Evolutionary conservation across 208 protist genomes (phyloP).

Genomic region (Leptomonas pyrrhocoris): DNA sequence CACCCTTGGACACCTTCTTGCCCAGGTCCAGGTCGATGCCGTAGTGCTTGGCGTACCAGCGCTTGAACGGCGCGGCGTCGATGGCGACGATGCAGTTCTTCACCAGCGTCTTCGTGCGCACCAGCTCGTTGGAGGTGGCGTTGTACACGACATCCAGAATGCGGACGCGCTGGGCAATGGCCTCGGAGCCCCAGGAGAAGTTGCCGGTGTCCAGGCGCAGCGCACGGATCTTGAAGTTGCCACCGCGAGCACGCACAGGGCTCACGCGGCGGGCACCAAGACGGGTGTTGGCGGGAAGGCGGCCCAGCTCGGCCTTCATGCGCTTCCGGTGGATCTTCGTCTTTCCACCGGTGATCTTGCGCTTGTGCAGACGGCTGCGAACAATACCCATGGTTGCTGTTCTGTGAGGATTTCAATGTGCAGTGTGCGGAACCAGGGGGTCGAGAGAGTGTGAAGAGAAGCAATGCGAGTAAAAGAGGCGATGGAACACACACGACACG

Average conservation of each 20-base stretch:
- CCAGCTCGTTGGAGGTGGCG: slow-evolving; percentile 99
- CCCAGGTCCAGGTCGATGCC: slow-evolving; percentile 95
- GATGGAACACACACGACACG: no score
- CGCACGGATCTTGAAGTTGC: slow-evolving; percentile 98
- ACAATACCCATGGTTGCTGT: slow-evolving; percentile 95
- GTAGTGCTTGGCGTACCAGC: slow-evolving; percentile 99
- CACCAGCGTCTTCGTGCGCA: slow-evolving; percentile 99
- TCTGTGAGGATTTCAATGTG: background rate
- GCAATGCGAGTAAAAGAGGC: background rate
- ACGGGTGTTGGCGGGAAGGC: slow-evolving; percentile 97
- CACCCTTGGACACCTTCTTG: slow-evolving; percentile 46
- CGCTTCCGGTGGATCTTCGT: slow-evolving; percentile 92
- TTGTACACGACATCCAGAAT: slow-evolving; percentile 99
- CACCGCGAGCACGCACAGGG: slow-evolving; percentile 96
- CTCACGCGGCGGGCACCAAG: slow-evolving; percentile 93
- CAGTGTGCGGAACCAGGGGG: no score
- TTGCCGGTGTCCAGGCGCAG: slow-evolving; percentile 98
- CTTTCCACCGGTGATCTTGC: slow-evolving; percentile 97
- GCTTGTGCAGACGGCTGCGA: slow-evolving; percentile 97
- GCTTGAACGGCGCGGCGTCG: slow-evolving; percentile 98
- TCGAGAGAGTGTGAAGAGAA: no score
- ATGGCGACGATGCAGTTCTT: slow-evolving; percentile 98
- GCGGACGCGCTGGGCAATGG: slow-evolving; percentile 91
- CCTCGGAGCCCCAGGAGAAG: slow-evolving; percentile 97
- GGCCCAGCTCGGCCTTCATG: slow-evolving; percentile 98